Percentiles rank a stretch among this genome's conserved stretches.
Evolutionary conservation across 1,139 yeast genomes (phyloP).

Genomic region (Fermentozyma sake): DNA sequence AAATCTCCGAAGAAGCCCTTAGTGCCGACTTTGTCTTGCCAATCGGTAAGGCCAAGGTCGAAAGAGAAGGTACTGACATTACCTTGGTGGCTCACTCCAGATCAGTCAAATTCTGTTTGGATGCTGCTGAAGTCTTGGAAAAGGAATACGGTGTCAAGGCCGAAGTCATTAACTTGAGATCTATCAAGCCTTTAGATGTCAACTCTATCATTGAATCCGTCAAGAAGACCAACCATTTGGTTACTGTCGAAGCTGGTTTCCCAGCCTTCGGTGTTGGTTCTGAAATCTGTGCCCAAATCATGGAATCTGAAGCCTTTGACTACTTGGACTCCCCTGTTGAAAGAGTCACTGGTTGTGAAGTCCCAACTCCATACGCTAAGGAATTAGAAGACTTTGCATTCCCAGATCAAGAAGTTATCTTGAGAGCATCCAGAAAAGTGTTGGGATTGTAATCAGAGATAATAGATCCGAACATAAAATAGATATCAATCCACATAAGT

Average conservation of each 20-base stretch:
- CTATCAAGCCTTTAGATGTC: constrained; percentile 93
- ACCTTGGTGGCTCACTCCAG: constrained; percentile 89
- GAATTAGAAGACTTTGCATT: constrained; percentile 97
- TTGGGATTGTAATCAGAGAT: constrained; percentile 51
- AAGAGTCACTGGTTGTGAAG: constrained; percentile 99
- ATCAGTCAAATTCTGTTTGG: constrained; percentile 78
- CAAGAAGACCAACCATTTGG: constrained; percentile 94
- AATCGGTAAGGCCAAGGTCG: constrained; percentile 93
- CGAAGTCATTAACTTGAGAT: constrained; percentile 93
- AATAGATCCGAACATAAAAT: no score
- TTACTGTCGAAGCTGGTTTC: constrained; percentile 96
- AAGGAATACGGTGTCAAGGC: constrained; percentile 84
- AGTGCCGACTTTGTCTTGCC: constrained; percentile 89
- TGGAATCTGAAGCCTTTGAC: constrained; percentile 98
- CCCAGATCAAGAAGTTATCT: constrained; percentile 91
- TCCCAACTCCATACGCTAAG: constrained; percentile 97
- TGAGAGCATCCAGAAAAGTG: constrained; percentile 88
- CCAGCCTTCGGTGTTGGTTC: constrained; percentile 99
- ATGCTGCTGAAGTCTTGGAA: constrained; percentile 85
- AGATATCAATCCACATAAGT: no score
- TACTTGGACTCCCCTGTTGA: constrained; percentile 98
- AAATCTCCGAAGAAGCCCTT: constrained; percentile 83
- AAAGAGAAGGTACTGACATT: constrained; percentile 86
- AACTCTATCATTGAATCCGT: constrained; percentile 82
- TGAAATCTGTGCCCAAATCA: constrained; percentile 94